These are phyloP conservation scores for Malus sylvestris DNA, from an alignment of 306 rosid genomes.

Conservation along the genomic window DNA sequence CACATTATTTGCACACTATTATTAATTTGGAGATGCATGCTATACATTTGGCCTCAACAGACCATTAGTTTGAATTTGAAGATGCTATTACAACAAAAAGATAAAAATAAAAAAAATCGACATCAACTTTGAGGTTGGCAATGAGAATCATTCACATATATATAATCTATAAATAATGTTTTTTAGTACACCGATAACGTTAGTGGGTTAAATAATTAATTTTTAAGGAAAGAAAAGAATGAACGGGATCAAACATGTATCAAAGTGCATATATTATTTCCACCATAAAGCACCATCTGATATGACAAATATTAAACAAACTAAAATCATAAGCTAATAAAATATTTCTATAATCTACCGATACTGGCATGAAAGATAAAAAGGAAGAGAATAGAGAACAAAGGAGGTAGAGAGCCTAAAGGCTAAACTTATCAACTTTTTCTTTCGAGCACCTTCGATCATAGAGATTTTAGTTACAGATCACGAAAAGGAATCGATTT, in stretches of 20 bases:
- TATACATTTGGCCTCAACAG: not conserved
- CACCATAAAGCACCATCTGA: not conserved
- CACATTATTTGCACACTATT: not conserved
- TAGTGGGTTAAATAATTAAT: not conserved
- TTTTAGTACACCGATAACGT: too few species aligned
- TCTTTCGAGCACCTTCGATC: not conserved
- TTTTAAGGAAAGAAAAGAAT: accelerated
- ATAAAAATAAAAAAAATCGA: too few species aligned
- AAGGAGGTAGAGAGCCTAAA: not conserved
- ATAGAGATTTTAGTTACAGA: not conserved
- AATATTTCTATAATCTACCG: not conserved
- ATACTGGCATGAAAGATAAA: not conserved
- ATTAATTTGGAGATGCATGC: not conserved
- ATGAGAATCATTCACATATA: not conserved
- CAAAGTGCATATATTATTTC: too few species aligned
- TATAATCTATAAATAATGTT: too few species aligned
- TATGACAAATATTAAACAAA: not conserved
- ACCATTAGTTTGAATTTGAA: too few species aligned
- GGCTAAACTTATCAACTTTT: not conserved
- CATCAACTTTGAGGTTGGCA: not conserved
- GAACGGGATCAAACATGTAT: accelerated
- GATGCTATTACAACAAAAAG: too few species aligned
- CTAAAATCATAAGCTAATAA: not conserved
- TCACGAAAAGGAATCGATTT: slow-evolving; percentile 25
- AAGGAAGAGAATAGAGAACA: not conserved